Evolutionary conservation across 495 filamentous ascomycete genomes (phyloP).

Genomic region (Hapsidospora chrysogenum): DNA sequence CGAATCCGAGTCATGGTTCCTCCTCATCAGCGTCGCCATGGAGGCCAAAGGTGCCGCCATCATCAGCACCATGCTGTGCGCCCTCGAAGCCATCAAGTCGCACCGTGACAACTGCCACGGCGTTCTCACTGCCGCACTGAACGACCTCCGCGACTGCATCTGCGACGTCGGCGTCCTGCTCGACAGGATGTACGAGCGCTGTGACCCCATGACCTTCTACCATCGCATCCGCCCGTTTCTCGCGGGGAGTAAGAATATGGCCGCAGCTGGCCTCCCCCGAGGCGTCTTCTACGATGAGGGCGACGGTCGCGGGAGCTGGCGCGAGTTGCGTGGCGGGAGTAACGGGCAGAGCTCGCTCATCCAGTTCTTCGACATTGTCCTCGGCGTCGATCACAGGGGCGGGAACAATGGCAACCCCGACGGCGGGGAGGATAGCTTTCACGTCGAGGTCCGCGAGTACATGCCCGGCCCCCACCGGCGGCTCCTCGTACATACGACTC

Average conservation of each 20-base stretch:
- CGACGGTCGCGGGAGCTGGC: conserved; percentile 42
- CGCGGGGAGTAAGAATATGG: conserved; percentile 95
- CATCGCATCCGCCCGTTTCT: conserved; percentile 86
- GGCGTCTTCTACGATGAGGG: conserved; percentile 81
- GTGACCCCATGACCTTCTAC: conserved; percentile 88
- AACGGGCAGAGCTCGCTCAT: conserved; percentile 93
- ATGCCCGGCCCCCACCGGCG: conserved; percentile 78
- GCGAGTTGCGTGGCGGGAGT: conserved; percentile 75
- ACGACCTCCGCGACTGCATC: conserved; percentile 49
- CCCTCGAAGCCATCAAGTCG: conserved; percentile 47
- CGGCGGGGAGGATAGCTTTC: conserved; percentile 59
- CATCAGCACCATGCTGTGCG: conserved; percentile 65
- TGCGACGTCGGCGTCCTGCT: conserved; percentile 52
- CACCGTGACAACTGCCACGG: conserved; percentile 35
- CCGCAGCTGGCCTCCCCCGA: conserved; percentile 69
- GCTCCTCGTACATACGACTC: conserved; percentile 61
- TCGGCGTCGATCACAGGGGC: conserved; percentile 61
- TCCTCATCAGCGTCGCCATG: conserved; percentile 82
- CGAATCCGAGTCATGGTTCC: conserved; percentile 94
- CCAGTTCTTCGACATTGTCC: conserved; percentile 86
- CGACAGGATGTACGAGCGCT: conserved; percentile 76
- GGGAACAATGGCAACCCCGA: neutral
- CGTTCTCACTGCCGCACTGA: conserved; percentile 46
- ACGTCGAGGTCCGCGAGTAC: conserved; percentile 77
- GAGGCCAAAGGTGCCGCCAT: conserved; percentile 71